Evolutionary conservation across 129 eudicot genomes (phyloP).

Genomic region (Chrysanthemum seticuspe): DNA sequence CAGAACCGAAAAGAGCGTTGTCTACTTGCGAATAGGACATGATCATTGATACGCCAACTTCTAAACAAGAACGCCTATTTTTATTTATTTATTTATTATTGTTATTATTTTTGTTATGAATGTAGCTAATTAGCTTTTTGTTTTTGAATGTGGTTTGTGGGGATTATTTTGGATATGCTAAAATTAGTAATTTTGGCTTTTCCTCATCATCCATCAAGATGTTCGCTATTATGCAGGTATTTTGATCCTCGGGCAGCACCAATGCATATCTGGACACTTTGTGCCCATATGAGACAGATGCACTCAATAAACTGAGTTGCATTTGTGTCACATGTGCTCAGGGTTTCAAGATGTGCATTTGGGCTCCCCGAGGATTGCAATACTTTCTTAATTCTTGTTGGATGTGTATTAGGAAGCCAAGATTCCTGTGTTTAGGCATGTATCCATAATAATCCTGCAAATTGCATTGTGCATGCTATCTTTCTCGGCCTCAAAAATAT

Average conservation of each 20-base stretch:
- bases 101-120: background rate
- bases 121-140: background rate
- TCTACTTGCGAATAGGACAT: too few species aligned
- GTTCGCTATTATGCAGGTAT: slow-evolving; percentile 12
- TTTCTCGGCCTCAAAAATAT: too few species aligned
- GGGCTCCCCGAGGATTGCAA: slow-evolving; percentile 24
- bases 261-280: slow-evolving; percentile 25
- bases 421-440: slow-evolving; percentile 13
- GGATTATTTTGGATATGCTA: slow-evolving; percentile 25
- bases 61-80: background rate
- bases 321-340: slow-evolving; percentile 18
- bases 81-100: background rate
- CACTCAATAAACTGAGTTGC: slow-evolving; percentile 14
- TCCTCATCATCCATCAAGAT: background rate
- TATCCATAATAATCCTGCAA: slow-evolving; percentile 11
- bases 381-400: slow-evolving; percentile 14
- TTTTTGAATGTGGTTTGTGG: background rate
- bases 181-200: slow-evolving; percentile 19
- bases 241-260: slow-evolving; percentile 35
- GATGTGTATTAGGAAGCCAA: slow-evolving; percentile 21
- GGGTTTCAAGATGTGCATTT: slow-evolving; percentile 25
- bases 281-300: slow-evolving; percentile 26
- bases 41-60: background rate
- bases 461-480: background rate
- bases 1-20: too few species aligned